Percentiles rank a stretch among this genome's conserved stretches.
Evolutionary conservation across 129 eudicot species (phyloP).

Genomic region (Mikania micrantha): DNA sequence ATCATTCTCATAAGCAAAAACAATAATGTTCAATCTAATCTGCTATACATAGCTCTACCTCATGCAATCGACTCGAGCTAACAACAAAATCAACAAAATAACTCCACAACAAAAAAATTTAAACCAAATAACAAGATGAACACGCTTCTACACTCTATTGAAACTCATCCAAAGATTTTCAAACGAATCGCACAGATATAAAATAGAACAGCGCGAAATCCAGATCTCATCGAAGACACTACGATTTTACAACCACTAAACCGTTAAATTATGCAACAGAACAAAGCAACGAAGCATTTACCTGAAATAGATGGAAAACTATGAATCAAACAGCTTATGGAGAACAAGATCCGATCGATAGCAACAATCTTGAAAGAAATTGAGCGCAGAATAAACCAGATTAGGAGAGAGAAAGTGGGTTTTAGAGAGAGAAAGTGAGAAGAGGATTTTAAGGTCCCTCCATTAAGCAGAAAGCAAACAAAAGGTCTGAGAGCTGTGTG

Average conservation of each 20-base stretch:
- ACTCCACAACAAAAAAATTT: neutral
- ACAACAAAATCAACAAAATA: neutral
- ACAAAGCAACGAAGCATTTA: constrained; percentile 17
- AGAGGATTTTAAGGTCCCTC: constrained; percentile 58
- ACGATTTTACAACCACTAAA: neutral
- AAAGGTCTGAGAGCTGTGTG: constrained; percentile 41
- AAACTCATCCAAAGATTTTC: neutral
- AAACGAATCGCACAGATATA: neutral
- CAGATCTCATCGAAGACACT: constrained; percentile 25
- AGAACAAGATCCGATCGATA: constrained; percentile 12
- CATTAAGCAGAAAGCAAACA: constrained; percentile 58
- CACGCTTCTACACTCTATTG: neutral
- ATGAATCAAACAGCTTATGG: neutral
- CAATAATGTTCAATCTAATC: constrained; percentile 10
- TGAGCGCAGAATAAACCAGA: constrained; percentile 7
- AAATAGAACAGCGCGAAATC: neutral
- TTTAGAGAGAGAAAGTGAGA: constrained; percentile 21
- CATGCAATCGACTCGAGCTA: neutral
- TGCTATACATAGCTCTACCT: constrained; percentile 3
- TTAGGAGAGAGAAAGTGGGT: constrained; percentile 23
- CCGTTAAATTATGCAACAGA: neutral
- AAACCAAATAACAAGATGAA: neutral
- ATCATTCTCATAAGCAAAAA: neutral
- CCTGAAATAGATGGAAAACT: constrained; percentile 15
- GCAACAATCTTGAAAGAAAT: constrained; percentile 10